phyloP scores from a whole-genome alignment of 495 filamentous ascomycete genomes.

The Pseudotulostoma volvatum region DNA sequence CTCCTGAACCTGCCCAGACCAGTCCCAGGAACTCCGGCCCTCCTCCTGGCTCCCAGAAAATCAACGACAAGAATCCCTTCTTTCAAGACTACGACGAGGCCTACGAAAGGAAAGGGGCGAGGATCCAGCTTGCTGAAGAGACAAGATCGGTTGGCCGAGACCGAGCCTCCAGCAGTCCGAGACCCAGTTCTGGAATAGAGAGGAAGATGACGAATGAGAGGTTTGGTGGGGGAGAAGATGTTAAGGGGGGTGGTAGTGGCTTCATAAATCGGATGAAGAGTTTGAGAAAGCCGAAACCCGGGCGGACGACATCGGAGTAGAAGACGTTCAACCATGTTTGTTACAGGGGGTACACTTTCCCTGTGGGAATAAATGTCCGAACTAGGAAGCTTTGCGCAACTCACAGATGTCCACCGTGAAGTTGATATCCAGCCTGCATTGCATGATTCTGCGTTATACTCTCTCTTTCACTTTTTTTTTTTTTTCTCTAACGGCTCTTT shows the following conservation, averaged over 20 bases:
- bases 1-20: conserved; percentile 33
- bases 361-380: no score
- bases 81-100: conserved; percentile 67
- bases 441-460: no score
- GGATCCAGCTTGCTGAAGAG: conserved; percentile 39
- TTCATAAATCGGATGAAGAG: conserved; percentile 81
- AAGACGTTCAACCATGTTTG: no score
- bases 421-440: no score
- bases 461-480: not conserved
- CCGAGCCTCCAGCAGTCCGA: conserved; percentile 48
- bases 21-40: conserved; percentile 17
- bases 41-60: conserved; percentile 15
- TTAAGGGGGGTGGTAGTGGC: conserved; percentile 35
- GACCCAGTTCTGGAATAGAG: conserved; percentile 38
- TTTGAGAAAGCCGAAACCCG: conserved; percentile 44
- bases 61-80: conserved; percentile 63
- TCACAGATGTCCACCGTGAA: no score
- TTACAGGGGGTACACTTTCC: no score
- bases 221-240: conserved; percentile 19
- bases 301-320: no score
- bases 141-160: conserved; percentile 22
- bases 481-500: no score
- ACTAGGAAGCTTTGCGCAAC: no score
- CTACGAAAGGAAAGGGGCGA: conserved; percentile 51
- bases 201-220: conserved; percentile 56